Percentiles rank a stretch among this genome's conserved stretches.
phyloP scores from a whole-genome alignment of 805 yeast genomes.

The Teunomyces aglyptinius region DNA sequence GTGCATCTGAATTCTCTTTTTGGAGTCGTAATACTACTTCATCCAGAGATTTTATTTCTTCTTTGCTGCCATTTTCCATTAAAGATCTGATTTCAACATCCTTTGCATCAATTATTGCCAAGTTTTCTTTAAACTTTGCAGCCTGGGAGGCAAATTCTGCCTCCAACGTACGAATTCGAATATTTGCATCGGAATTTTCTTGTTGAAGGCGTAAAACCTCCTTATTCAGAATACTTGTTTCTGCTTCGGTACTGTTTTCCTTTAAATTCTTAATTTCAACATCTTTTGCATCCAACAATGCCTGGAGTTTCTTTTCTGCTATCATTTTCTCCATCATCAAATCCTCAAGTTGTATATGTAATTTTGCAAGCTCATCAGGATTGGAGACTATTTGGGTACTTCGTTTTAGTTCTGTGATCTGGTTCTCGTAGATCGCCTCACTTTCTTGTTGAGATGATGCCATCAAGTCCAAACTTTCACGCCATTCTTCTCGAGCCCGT shows the following conservation, averaged over 20 bases:
- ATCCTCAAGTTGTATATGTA: conserved; percentile 11
- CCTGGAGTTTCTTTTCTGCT: conserved; percentile 13
- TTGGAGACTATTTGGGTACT: background rate
- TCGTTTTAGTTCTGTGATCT: conserved; percentile 34
- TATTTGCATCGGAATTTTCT: background rate
- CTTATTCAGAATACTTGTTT: background rate
- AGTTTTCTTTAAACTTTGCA: too few species aligned
- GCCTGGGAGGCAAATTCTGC: background rate
- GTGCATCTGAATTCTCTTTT: too few species aligned
- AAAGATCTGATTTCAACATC: too few species aligned
- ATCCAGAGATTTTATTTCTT: too few species aligned
- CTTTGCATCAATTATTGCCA: too few species aligned
- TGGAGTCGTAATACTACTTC: too few species aligned
- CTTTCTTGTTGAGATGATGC: conserved; percentile 56
- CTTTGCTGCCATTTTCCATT: background rate
- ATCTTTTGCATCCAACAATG: conserved; percentile 13
- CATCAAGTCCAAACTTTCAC: conserved; percentile 56
- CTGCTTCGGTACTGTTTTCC: background rate
- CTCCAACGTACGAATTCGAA: background rate
- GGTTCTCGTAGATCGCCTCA: conserved; percentile 47
- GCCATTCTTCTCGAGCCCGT: conserved; percentile 55
- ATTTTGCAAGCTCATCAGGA: conserved; percentile 9
- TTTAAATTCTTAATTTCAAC: conserved; percentile 10
- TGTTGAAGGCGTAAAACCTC: background rate
- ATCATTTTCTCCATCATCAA: conserved; percentile 12